phyloP scores from a whole-genome alignment of 2,329 filamentous ascomycete species.

The Didymella exigua region DNA sequence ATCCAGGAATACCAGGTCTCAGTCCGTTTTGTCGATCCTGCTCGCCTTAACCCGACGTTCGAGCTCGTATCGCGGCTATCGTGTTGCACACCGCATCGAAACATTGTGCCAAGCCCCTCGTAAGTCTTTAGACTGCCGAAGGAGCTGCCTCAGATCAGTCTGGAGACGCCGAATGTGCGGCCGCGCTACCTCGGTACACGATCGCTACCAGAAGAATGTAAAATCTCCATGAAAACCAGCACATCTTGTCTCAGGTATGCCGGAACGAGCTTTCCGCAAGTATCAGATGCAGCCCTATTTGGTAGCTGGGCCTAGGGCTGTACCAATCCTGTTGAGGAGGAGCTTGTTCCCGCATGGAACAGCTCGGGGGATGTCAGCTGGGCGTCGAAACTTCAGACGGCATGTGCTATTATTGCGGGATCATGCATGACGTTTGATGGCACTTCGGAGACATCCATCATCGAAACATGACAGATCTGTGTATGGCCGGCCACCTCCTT shows the following conservation, averaged over 20 bases:
- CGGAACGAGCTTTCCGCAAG: conserved; percentile 12
- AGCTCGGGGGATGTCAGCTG: not conserved
- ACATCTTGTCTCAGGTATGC: conserved; percentile 11
- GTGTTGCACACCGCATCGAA: conserved; percentile 8
- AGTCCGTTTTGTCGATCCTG: not conserved
- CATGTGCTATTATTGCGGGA: conserved; percentile 16
- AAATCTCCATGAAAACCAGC: not conserved
- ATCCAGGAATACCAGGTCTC: not conserved
- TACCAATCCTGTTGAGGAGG: conserved; percentile 5
- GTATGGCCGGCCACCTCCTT: not conserved
- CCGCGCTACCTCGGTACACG: not conserved
- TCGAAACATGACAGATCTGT: conserved; percentile 23
- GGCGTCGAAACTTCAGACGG: conserved; percentile 4
- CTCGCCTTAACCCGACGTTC: not conserved
- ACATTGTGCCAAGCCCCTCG: conserved; percentile 9
- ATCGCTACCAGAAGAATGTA: not conserved
- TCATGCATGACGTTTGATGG: conserved; percentile 25
- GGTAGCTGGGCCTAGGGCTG: conserved; percentile 4
- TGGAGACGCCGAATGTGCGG: not conserved
- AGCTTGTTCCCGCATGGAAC: conserved; percentile 13
- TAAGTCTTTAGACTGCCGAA: conserved; percentile 8
- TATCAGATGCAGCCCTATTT: conserved; percentile 18
- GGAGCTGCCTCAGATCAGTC: conserved; percentile 1
- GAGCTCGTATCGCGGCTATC: not conserved
- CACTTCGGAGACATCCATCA: not conserved